Percentiles rank a stretch among this genome's conserved stretches.
These are phyloP conservation scores for Fraxinus ornus DNA, from an alignment of 305 asterid genomes.

Conservation along the genomic window DNA sequence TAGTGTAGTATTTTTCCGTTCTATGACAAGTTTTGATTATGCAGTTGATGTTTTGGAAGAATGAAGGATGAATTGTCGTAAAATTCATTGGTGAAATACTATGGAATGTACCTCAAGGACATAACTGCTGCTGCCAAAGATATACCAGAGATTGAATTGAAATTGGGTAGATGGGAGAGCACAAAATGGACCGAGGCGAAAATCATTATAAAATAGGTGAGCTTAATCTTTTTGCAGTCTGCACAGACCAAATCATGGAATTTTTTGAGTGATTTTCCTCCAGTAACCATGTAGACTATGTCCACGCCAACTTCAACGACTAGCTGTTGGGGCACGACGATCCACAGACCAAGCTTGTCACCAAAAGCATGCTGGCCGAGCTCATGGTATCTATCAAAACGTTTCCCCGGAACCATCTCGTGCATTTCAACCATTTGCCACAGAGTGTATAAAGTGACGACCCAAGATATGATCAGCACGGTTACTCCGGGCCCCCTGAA, in stretches of 20 bases:
- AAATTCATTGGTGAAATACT: not conserved
- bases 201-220: conserved; percentile 63
- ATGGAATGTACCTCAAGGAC: conserved; percentile 54
- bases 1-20: not conserved
- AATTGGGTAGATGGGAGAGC: conserved; percentile 69
- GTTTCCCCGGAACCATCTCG: conserved; percentile 81
- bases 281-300: conserved; percentile 90
- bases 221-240: conserved; percentile 47
- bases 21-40: not conserved
- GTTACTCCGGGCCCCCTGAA: conserved; percentile 81
- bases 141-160: conserved; percentile 69
- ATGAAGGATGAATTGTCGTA: not conserved
- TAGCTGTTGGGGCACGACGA: conserved; percentile 81
- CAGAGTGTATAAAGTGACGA: conserved; percentile 71
- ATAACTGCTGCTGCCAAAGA: conserved; percentile 80
- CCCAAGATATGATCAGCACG: conserved; percentile 71
- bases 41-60: not conserved
- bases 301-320: conserved; percentile 71
- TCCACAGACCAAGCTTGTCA: conserved; percentile 70
- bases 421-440: conserved; percentile 99
- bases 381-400: conserved; percentile 82
- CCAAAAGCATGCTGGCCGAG: conserved; percentile 83
- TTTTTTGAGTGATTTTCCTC: conserved; percentile 69
- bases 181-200: conserved; percentile 70
- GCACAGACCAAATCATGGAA: conserved; percentile 51